Evolutionary conservation across 2,329 filamentous ascomycete genomes (phyloP).

Genomic region (Scytalidium sp.): DNA sequence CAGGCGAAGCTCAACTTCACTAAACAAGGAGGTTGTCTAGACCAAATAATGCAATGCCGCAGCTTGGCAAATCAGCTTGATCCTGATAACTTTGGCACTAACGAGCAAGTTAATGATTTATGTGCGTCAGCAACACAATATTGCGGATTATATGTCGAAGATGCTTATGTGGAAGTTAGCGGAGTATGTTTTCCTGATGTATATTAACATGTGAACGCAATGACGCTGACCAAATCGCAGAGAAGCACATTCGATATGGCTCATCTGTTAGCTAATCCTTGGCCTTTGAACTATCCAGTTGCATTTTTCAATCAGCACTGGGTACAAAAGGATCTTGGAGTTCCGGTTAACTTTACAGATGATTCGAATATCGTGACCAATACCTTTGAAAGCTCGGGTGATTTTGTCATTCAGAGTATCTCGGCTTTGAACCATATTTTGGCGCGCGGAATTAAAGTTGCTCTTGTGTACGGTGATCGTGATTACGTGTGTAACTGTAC

Average conservation of each 20-base stretch:
- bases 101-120: slow-evolving; percentile 34
- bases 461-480: slow-evolving; percentile 63
- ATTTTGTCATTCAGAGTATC: slow-evolving; percentile 58
- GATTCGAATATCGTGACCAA: slow-evolving; percentile 38
- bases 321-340: slow-evolving; percentile 56
- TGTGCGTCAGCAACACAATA: slow-evolving; percentile 14
- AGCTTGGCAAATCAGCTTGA: slow-evolving; percentile 42
- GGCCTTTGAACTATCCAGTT: slow-evolving; percentile 1
- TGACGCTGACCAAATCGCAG: slow-evolving; percentile 48
- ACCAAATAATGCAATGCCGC: slow-evolving; percentile 47
- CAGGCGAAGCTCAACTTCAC: slow-evolving; percentile 38
- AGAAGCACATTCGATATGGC: slow-evolving; percentile 36
- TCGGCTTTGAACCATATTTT: slow-evolving; percentile 56
- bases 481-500: slow-evolving; percentile 54
- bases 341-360: slow-evolving; percentile 55
- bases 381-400: slow-evolving; percentile 45
- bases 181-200: neutral
- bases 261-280: slow-evolving; percentile 9
- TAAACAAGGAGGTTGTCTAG: slow-evolving; percentile 45
- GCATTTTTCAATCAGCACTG: slow-evolving; percentile 15
- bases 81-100: slow-evolving; percentile 40
- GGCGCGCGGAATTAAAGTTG: slow-evolving; percentile 59
- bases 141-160: neutral
- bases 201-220: slow-evolving; percentile 28
- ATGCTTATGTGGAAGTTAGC: neutral